Evolutionary conservation across 306 rosid genomes (phyloP), one percentile per base, ranked within the genome.

Genomic region (Castanea mollissima): DNA sequence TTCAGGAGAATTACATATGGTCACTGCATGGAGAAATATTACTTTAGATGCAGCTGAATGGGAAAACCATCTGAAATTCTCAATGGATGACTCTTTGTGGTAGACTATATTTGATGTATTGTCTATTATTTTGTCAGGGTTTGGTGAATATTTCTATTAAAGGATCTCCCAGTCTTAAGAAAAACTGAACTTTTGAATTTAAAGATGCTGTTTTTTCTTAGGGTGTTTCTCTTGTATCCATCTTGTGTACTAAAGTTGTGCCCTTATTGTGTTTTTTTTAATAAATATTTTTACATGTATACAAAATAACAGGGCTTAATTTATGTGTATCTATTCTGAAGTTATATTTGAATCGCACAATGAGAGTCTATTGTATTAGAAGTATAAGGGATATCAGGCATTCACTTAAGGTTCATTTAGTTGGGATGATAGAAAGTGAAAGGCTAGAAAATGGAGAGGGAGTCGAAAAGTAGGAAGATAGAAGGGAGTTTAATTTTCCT

Each of bases 291-390:
- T 32, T 32, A 32, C 35, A 32, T 5, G 35, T 32, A 32, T 5
- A 32, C 6, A 32, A 32, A 32, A 32, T 4, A 32, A 32, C 35
- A 32, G 35, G 35, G 35, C 35, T 32, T 12, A 15, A 67, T 34
- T 21, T 60, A 38, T 73, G 29, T 59, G 18, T 25, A 68, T 69
- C 76, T 79, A 60, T 38, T 63, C 21, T 90, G 32, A 73, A 68
- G 73, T 78, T 76, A 74, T 84, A 82, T 82, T 87, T 76, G 80
- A 82, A 94, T 97, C 91, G 92, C 98, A 76, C 97, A 0, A 81
- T 97, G 98, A 78, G 98, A 94, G 88, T 97, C 98, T 80, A 94
- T 94, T 88, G 93, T 94, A 64, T 86, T 94, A 90, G 98, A 94
- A 87, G 87, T 94, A 78, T 85, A 94, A 94, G 92, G 98, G 97